Conservation (phyloP, 306 rosid genomes). For the Acacia confusa region DNA sequence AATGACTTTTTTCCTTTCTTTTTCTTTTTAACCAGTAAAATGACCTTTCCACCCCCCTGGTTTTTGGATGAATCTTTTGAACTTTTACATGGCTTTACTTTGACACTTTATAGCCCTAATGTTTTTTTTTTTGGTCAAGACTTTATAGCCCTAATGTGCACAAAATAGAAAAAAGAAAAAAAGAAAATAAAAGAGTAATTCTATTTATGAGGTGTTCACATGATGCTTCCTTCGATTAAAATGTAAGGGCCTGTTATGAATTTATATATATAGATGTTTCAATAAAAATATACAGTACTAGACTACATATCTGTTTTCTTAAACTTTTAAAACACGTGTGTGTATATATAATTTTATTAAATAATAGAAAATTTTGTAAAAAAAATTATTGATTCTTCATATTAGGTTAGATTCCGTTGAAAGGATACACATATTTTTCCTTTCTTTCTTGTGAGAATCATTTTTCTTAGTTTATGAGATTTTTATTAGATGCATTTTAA, state of each 20-base stretch:
- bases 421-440: no score
- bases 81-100: neutral
- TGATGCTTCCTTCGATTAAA: neutral
- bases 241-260: neutral
- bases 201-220: neutral
- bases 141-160: neutral
- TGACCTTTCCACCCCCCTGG: neutral
- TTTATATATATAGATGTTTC: neutral
- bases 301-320: no score
- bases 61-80: neutral
- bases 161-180: neutral
- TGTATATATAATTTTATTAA: no score
- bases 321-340: no score
- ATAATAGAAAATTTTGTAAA: no score
- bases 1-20: neutral
- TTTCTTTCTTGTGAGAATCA: no score
- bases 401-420: no score
- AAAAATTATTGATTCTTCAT: no score
- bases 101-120: neutral
- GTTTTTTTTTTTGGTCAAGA: no score
- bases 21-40: neutral
- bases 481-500: no score
- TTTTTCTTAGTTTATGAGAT: neutral
- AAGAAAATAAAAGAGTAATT: neutral
- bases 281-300: neutral